These are phyloP conservation scores for Micractinium sp. DNA, from an alignment of 139 green algal genomes.

Conservation along the genomic window DNA sequence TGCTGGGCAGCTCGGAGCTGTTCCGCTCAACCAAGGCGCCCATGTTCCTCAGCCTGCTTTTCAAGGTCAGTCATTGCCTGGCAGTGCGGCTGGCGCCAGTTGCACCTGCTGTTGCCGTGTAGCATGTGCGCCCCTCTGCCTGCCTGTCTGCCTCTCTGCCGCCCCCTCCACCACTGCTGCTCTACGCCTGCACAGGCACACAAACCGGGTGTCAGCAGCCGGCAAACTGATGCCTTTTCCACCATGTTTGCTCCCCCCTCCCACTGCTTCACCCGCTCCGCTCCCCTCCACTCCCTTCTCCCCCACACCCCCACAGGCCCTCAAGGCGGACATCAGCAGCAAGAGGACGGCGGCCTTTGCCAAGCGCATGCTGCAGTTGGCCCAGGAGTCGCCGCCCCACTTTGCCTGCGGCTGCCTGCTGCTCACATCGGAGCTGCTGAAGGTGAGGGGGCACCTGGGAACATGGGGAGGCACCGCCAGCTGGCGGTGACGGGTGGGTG, in stretches of 20 bases:
- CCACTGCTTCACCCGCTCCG: too few species aligned
- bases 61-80: constrained; percentile 60
- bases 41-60: constrained; percentile 90
- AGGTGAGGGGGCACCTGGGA: not conserved
- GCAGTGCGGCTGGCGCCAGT: not conserved
- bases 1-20: constrained; percentile 69
- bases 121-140: not conserved
- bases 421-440: constrained; percentile 68
- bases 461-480: not conserved
- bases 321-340: constrained; percentile 77
- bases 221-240: not conserved
- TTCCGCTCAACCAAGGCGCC: constrained; percentile 64
- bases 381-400: constrained; percentile 63
- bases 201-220: too few species aligned
- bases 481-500: not conserved
- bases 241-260: not conserved
- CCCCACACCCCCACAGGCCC: constrained; percentile 40
- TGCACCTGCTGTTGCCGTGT: not conserved
- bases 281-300: not conserved
- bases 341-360: constrained; percentile 83
- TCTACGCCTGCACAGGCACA: too few species aligned
- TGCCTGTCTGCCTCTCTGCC: too few species aligned
- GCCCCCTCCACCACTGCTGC: too few species aligned
- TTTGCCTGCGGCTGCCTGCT: constrained; percentile 91
- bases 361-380: constrained; percentile 92